Base-by-base conservation (phyloP, 306 rosid genomes). In the Quercus engelmannii region DNA sequence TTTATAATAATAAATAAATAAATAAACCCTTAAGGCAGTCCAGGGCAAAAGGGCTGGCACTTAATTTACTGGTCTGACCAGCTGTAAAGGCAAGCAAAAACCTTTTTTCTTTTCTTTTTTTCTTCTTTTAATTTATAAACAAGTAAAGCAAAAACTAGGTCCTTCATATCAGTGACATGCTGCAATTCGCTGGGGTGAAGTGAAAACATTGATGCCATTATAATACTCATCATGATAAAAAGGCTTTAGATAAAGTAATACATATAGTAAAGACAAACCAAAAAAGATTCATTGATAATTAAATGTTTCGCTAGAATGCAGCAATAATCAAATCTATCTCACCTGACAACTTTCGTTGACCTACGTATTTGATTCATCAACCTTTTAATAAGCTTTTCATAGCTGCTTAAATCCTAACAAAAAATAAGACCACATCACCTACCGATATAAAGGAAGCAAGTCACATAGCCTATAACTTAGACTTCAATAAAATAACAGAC, bases 321-420 rank as follows among this genome's bases (percentile, higher is more conserved):
- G 55, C 75, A 35, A 77, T 71, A 43, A 57, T 30, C 11, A 65
- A 65, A 82, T 69, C 79, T 51, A 79, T 69, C 80, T 84, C 55
- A 94, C 98, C 97, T 92, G 68, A 94, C 93, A 74, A 76, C 87
- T 76, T 92, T 92, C 77, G 80, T 87, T 46, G 85, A n/a, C 38
- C 93, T 93, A 41, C 93, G 82, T 80, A 94, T 89, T 78, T 88
- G 93, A 75, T 80, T 86, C 55, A 94, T 82, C 82, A 76, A 65
- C 81, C 97, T 89, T 67, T 91, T 74, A 81, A 91, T 85, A 79
- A 85, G 88, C 69, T 86, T 85, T 85, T 91, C 97, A 58, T 80
- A 55, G 79, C 80, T 88, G 73, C 78, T 80, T 71, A 78, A 92
- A 81, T 91, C 93, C 97, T 94, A 81, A 73, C 58, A 71, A 77